phyloP scores from a whole-genome alignment of 768 basidiomycete genomes.

The Rhizopogon vulgaris region DNA sequence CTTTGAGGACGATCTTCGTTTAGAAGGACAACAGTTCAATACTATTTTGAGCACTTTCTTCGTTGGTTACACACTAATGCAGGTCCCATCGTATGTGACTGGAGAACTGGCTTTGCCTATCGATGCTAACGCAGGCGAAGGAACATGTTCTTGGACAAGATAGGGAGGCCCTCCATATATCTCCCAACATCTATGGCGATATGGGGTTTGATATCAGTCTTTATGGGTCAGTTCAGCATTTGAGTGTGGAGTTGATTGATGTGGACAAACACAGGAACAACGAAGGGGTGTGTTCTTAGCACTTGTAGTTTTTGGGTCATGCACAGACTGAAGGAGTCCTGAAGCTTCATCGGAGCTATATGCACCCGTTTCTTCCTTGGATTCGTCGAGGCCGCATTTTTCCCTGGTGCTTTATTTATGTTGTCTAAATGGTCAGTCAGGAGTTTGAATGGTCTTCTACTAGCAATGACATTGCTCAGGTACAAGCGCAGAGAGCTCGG shows the following conservation, averaged over 20 bases:
- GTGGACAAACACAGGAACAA: conserved; percentile 32
- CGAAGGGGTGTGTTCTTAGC: conserved; percentile 26
- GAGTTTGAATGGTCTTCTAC: conserved; percentile 21
- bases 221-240: conserved; percentile 38
- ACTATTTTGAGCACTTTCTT: conserved; percentile 64
- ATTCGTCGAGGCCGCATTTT: conserved; percentile 67
- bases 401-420: conserved; percentile 52
- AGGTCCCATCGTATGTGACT: conserved; percentile 60
- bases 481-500: conserved; percentile 71
- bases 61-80: conserved; percentile 73
- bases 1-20: conserved; percentile 60
- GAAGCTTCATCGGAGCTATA: conserved; percentile 58
- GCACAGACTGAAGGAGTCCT: not conserved
- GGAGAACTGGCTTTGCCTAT: not conserved
- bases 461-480: conserved; percentile 53
- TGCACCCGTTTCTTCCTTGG: conserved; percentile 73
- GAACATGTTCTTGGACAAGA: conserved; percentile 63
- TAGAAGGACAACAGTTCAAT: conserved; percentile 58
- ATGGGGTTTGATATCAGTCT: conserved; percentile 59
- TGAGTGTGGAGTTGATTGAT: not conserved
- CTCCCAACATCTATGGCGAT: conserved; percentile 60
- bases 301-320: not conserved
- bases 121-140: conserved; percentile 27
- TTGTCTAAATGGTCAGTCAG: conserved; percentile 28
- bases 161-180: conserved; percentile 65